Base-by-base conservation (phyloP, 2,329 filamentous ascomycete genomes). In the Curvularia eragrostidis region DNA sequence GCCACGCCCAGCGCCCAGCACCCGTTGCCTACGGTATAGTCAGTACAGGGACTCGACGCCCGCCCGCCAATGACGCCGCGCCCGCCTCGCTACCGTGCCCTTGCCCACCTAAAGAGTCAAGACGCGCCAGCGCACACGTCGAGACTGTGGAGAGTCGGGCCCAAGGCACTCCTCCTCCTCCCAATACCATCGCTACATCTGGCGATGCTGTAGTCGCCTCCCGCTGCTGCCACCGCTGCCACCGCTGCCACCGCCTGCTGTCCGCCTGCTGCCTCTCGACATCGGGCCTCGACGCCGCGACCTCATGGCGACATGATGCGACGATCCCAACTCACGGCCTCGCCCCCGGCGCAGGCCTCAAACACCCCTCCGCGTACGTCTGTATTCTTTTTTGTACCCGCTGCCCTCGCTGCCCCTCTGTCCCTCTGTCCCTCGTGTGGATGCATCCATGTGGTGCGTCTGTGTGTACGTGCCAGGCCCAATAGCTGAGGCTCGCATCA, bases 331-430 rank as follows among this genome's bases (percentile, higher is more conserved):
- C 66, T 65, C 59, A 74, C 72, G 62, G 72, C 73, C 64, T 88
- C 87, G 65, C 87, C 86, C 75, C 84, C 85, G 68, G 85, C 85
- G 77, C 82, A 82, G 78, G 80, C 83, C 82, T 65, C 81, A 15
- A 34, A 18, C 49, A 80, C 83, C 66, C 83, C 84, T 76, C 79
- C 83, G 71, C 82, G 86, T 89, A 87, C 75, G 87, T 88, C 32
- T 21, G 39, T 42, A n/a, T 28, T 32, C 38, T 26, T n/a, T 23
- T n/a, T 19, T n/a, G 13, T 18, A 12, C 9, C 36, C n/a, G n/a
- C 24, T 42, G 24, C 36, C n/a, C 12, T n/a, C 28, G 26, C 41
- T 54, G 12, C 34, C 48, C 54, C 44, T 57, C 41, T 52, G 52
- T 36, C 52, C 23, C 52, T 52, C 39, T 42, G 28, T 56, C 34